phyloP scores from a whole-genome alignment of 2,329 filamentous ascomycete genomes.

The Zasmidium cellare region DNA sequence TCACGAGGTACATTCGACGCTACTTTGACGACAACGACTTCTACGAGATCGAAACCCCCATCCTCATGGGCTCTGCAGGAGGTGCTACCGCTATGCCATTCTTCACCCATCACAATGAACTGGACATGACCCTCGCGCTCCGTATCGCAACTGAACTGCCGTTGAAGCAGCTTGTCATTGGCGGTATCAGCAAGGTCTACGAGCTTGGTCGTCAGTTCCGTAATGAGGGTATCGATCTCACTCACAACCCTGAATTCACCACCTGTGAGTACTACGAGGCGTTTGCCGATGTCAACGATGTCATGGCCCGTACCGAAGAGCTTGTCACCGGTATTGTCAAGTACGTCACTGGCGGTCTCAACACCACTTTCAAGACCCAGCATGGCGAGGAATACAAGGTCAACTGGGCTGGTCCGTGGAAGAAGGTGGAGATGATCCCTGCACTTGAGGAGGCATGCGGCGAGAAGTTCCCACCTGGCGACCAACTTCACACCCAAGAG shows the following conservation, averaged over 20 bases:
- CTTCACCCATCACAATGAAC: constrained; percentile 92
- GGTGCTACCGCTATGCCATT: constrained; percentile 96
- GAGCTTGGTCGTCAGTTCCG: constrained; percentile 95
- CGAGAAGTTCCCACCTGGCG: constrained; percentile 88
- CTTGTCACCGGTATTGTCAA: constrained; percentile 88
- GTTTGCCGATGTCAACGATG: constrained; percentile 79
- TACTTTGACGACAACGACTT: constrained; percentile 87
- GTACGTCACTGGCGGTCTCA: constrained; percentile 68
- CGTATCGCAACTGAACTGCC: constrained; percentile 93
- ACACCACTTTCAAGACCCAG: constrained; percentile 74
- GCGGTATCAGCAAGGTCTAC: constrained; percentile 91
- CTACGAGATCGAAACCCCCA: constrained; percentile 92
- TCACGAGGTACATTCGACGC: constrained; percentile 82
- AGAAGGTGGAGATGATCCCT: constrained; percentile 91
- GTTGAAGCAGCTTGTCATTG: constrained; percentile 94
- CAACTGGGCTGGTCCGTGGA: constrained; percentile 96
- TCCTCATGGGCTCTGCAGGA: constrained; percentile 94
- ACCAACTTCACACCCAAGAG: constrained; percentile 86
- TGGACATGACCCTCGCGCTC: constrained; percentile 92
- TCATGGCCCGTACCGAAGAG: constrained; percentile 90
- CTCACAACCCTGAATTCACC: constrained; percentile 98
- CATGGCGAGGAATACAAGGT: constrained; percentile 83
- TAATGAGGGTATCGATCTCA: constrained; percentile 88
- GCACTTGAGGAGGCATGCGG: constrained; percentile 85
- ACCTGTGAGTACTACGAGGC: constrained; percentile 97